Evolutionary conservation across 805 yeast species (phyloP).

Genomic region (Myxozyma melibiosi): DNA sequence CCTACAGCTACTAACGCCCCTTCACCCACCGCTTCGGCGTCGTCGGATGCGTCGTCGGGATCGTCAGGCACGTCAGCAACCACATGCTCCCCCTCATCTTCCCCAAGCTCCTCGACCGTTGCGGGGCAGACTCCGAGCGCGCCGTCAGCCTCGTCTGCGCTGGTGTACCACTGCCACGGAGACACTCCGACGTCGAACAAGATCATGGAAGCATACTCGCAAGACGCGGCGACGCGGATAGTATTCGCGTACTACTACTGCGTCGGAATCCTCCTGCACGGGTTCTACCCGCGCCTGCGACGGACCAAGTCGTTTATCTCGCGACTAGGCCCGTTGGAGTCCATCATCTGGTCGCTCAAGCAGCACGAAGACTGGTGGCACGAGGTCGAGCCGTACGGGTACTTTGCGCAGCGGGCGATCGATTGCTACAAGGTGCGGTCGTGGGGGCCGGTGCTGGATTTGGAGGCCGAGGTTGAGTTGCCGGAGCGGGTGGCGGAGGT

Average conservation of each 20-base stretch:
- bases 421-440: slow-evolving; percentile 10
- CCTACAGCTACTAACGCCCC: too few relatives aligned
- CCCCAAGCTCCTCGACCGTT: too few relatives aligned
- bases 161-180: slow-evolving; percentile 6
- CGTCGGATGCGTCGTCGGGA: too few relatives aligned
- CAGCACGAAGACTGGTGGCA: slow-evolving; percentile 17
- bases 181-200: slow-evolving; percentile 10
- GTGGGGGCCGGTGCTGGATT: slow-evolving; percentile 18
- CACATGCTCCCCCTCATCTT: too few relatives aligned
- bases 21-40: not conserved
- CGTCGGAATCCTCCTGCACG: slow-evolving; percentile 6
- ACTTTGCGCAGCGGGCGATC: slow-evolving; percentile 8
- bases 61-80: not conserved
- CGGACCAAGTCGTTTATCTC: slow-evolving; percentile 9
- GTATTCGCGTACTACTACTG: slow-evolving; percentile 20
- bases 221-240: slow-evolving; percentile 10
- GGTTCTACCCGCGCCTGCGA: slow-evolving; percentile 14
- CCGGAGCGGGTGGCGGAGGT: slow-evolving; percentile 22
- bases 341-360: slow-evolving; percentile 8
- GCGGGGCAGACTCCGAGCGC: too few relatives aligned
- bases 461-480: slow-evolving; percentile 7
- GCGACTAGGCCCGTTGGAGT: slow-evolving; percentile 20
- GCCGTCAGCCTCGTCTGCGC: not conserved
- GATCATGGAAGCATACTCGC: slow-evolving; percentile 7
- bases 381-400: slow-evolving; percentile 4